A percentile compares a stretch with the other conserved stretches of the same genome.
These are phyloP conservation scores for Trichophyton verrucosum DNA, from an alignment of 2,329 filamentous ascomycete species.

Conservation along the genomic window DNA sequence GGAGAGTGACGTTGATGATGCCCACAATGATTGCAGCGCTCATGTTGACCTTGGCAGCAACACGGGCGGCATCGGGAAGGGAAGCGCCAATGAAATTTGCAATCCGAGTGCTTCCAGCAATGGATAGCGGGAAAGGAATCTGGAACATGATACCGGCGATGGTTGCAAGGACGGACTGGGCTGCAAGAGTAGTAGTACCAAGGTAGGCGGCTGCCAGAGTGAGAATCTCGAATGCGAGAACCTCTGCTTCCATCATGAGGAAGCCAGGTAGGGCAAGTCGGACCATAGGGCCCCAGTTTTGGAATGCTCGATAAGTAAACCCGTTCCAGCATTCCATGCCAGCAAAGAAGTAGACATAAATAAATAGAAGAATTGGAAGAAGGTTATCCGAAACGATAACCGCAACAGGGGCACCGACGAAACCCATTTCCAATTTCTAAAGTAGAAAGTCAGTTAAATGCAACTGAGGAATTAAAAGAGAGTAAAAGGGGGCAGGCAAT, in stretches of 20 bases:
- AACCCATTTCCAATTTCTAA: constrained; percentile 49
- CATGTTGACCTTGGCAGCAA: constrained; percentile 65
- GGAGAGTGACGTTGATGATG: constrained; percentile 60
- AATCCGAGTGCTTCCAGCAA: constrained; percentile 76
- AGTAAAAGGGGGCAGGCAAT: constrained; percentile 17
- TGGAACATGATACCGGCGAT: constrained; percentile 73
- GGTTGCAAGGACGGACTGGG: constrained; percentile 73
- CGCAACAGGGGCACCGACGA: constrained; percentile 67
- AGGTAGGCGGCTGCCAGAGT: constrained; percentile 74
- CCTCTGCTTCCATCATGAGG: constrained; percentile 89
- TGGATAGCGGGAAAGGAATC: constrained; percentile 80
- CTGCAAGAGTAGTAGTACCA: constrained; percentile 66
- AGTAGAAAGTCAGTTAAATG: constrained; percentile 7
- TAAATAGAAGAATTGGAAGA: constrained; percentile 57
- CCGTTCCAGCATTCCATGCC: constrained; percentile 72
- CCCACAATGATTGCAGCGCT: constrained; percentile 58
- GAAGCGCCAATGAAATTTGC: constrained; percentile 87
- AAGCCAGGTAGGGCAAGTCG: constrained; percentile 76
- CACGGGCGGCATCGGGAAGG: constrained; percentile 66
- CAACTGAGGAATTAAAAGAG: neutral
- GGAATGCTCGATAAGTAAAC: constrained; percentile 55
- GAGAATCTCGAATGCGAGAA: constrained; percentile 81
- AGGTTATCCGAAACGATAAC: constrained; percentile 64
- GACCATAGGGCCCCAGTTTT: constrained; percentile 76
- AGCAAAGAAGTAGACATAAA: constrained; percentile 60